phyloP scores from a whole-genome alignment of 2,329 filamentous ascomycete genomes.

The Trichoderma oligosporum region DNA sequence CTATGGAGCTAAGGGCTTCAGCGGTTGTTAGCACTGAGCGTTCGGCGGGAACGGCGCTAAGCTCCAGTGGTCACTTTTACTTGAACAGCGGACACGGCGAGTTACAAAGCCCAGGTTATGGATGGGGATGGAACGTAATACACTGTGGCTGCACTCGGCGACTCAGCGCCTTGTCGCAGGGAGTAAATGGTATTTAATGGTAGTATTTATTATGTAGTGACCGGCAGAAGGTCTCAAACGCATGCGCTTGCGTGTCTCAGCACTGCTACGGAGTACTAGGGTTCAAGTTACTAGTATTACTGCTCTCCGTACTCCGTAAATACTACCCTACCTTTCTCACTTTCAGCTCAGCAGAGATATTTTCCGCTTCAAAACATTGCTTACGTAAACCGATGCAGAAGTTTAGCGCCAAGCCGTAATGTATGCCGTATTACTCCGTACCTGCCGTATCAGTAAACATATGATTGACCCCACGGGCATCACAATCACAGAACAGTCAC shows the following conservation, averaged over 20 bases:
- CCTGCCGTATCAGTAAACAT: not conserved
- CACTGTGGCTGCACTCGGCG: not conserved
- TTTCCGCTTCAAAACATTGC: too few relatives aligned
- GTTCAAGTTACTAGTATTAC: not conserved
- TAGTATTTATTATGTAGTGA: too few relatives aligned
- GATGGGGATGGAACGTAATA: not conserved
- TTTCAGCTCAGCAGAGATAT: too few relatives aligned
- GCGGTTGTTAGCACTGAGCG: conserved; percentile 10
- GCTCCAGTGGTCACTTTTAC: conserved; percentile 7
- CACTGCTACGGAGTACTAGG: too few relatives aligned
- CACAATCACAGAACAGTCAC: conserved; percentile 24
- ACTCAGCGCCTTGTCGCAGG: too few relatives aligned
- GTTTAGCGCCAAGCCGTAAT: not conserved
- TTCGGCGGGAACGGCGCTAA: conserved; percentile 12
- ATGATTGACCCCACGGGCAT: not conserved
- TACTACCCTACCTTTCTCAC: too few relatives aligned
- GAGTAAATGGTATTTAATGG: too few relatives aligned
- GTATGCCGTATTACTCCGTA: not conserved
- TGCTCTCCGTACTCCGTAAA: too few relatives aligned
- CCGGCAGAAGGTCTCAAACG: not conserved
- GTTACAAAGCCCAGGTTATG: not conserved
- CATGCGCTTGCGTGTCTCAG: conserved; percentile 14
- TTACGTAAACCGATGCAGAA: too few relatives aligned
- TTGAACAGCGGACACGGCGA: not conserved
- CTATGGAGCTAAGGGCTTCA: not conserved